Percentiles rank a stretch among this genome's conserved stretches.
Conservation (phyloP, 2,329 filamentous ascomycete species). For the Epicoccum sorghinum region DNA sequence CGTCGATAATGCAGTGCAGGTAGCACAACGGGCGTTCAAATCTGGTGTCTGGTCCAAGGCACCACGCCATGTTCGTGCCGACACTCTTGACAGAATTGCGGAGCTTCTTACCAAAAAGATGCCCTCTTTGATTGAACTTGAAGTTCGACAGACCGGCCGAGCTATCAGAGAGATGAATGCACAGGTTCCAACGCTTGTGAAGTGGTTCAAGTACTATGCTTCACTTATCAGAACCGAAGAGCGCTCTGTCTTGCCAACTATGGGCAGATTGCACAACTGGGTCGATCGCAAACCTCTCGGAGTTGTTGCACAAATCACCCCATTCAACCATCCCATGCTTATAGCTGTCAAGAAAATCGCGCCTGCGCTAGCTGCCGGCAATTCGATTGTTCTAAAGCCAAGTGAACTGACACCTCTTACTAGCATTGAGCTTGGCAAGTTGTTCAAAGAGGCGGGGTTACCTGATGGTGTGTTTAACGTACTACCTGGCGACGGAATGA, state of each 20-base stretch:
- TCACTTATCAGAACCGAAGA: conserved; percentile 71
- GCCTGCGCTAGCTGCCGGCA: conserved; percentile 45
- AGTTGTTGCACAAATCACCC: conserved; percentile 48
- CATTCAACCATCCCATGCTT: conserved; percentile 49
- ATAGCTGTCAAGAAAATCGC: conserved; percentile 51
- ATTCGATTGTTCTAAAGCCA: conserved; percentile 47
- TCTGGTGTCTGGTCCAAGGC: conserved; percentile 63
- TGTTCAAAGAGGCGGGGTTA: conserved; percentile 46
- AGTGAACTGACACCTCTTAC: conserved; percentile 48
- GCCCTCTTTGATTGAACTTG: conserved; percentile 64
- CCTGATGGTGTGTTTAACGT: conserved; percentile 48
- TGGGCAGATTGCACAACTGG: conserved; percentile 58
- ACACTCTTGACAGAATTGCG: conserved; percentile 67
- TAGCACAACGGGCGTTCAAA: conserved; percentile 56
- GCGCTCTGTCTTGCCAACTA: conserved; percentile 68
- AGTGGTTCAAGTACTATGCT: conserved; percentile 76
- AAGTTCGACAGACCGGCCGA: conserved; percentile 72
- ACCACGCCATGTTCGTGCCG: conserved; percentile 63
- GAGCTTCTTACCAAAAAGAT: conserved; percentile 60
- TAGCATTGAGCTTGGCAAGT: conserved; percentile 43
- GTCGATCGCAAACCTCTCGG: conserved; percentile 48
- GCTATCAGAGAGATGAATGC: conserved; percentile 73
- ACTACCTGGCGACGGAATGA: conserved; percentile 40
- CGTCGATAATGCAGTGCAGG: conserved; percentile 50
- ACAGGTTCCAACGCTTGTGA: conserved; percentile 68